Base-by-base conservation (phyloP, 306 rosid genomes). In the Trifolium fragiferum region DNA sequence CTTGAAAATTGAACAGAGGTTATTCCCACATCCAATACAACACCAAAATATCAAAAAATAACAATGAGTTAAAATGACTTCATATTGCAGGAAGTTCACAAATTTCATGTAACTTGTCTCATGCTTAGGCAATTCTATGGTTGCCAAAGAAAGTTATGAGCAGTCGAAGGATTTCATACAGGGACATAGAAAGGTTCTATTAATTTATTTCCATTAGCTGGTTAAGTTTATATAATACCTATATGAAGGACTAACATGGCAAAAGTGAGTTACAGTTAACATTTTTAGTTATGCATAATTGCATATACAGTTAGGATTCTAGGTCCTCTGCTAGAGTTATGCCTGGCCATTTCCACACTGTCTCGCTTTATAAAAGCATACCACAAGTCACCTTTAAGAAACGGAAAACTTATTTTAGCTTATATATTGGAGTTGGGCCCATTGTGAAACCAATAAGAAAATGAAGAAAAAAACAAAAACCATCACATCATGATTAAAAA, bases 61-160 rank as follows among this genome's bases (percentile, higher is more conserved):
- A 78, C 55, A 69, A 53, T 5, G 50, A 71, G 66, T 51, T 41
- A 46, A 78, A 77, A 77, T 73, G 55, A 40, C 70, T 61, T 47
- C n/a, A 44, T 37, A 21, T 55, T 11, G 37, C 16, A 10, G 35
- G 23, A 10, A 16, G 43, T 27, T 25, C 30, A 73, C 32, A 12
- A 73, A 47, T 12, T 67, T 58, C 11, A 30, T 33, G 55, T 43
- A 25, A 40, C 14, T 46, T 47, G 25, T 7, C 25, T 4, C 1
- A 4, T 38, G 59, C 35, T 51, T 16, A 40, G 33, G 35, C 38
- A 69, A 75, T 51, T 68, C 25, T 41, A 61, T 9, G 43, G 54
- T 43, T 65, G 32, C 23, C 74, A 37, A 41, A 40, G 59, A 25
- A 51, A 67, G 16, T n/a, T 30, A 44, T 30, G 38, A 75, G 27